phyloP scores from a whole-genome alignment of 2,329 filamentous ascomycete species.

The Xylariomycetidae sp. region DNA sequence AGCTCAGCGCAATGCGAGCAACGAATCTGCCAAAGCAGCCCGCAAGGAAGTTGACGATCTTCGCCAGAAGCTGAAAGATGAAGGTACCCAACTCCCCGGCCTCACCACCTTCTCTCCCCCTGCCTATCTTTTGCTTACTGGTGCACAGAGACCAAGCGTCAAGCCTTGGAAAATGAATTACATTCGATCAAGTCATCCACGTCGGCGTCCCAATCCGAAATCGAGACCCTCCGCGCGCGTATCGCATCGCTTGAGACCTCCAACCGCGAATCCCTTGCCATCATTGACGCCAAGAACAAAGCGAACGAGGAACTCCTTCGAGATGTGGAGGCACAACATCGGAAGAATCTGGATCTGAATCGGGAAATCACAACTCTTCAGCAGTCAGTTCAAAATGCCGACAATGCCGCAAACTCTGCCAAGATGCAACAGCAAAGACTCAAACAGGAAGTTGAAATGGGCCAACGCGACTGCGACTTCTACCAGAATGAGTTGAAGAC shows the following conservation, averaged over 20 bases:
- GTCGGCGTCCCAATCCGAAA: conserved; percentile 68
- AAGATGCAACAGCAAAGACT: conserved; percentile 89
- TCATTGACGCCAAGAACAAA: conserved; percentile 84
- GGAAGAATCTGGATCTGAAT: conserved; percentile 78
- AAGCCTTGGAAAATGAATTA: conserved; percentile 75
- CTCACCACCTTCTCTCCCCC: neutral
- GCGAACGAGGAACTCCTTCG: conserved; percentile 82
- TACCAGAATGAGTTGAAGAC: conserved; percentile 88
- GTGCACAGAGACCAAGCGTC: conserved; percentile 65
- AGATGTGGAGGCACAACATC: conserved; percentile 83
- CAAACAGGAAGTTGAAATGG: conserved; percentile 83
- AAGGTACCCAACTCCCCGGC: conserved; percentile 53
- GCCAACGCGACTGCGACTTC: conserved; percentile 90
- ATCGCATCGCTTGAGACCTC: conserved; percentile 85
- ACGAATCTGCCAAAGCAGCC: conserved; percentile 75
- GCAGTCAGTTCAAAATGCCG: conserved; percentile 76
- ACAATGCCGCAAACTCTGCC: conserved; percentile 72
- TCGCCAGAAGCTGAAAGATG: conserved; percentile 72
- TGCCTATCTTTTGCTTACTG: conserved; percentile 16
- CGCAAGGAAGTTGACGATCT: conserved; percentile 79
- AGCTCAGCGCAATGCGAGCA: conserved; percentile 75
- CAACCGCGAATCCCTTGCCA: conserved; percentile 82
- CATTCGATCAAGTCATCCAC: conserved; percentile 71
- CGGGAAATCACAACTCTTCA: conserved; percentile 79
- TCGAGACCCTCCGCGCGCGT: conserved; percentile 73